Percentiles rank a stretch among this genome's conserved stretches.
Evolutionary conservation across 768 basidiomycete species (phyloP).

Genomic region (Russula griseocarnosa): DNA sequence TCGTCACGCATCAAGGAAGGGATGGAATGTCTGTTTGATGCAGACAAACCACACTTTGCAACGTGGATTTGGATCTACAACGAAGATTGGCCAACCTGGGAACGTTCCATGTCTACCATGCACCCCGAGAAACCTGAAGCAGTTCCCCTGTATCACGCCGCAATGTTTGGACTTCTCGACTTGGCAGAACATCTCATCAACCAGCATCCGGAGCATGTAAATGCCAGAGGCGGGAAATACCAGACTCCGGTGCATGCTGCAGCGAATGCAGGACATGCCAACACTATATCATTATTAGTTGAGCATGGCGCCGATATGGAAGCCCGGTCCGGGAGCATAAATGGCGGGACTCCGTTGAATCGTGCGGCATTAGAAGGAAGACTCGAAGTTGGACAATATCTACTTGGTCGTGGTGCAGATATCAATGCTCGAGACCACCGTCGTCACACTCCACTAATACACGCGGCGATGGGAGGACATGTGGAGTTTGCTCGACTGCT

Average conservation of each 20-base stretch:
- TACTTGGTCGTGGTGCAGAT: background rate
- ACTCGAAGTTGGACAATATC: background rate
- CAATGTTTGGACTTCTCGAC: background rate
- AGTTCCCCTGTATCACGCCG: background rate
- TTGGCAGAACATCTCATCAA: background rate
- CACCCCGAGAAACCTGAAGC: background rate
- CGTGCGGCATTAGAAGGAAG: background rate
- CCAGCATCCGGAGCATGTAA: background rate
- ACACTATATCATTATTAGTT: background rate
- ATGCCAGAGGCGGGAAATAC: background rate
- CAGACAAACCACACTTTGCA: background rate
- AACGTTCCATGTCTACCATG: too few relatives aligned
- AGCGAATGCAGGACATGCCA: background rate
- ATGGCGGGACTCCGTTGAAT: background rate
- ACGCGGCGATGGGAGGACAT: too few relatives aligned
- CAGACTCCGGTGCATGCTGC: background rate
- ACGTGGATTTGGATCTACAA: background rate
- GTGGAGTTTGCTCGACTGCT: too few relatives aligned
- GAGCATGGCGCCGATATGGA: background rate
- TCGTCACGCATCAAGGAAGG: background rate
- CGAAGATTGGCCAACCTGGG: too few relatives aligned
- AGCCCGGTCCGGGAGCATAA: too few relatives aligned
- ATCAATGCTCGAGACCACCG: too few relatives aligned
- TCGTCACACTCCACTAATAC: too few relatives aligned
- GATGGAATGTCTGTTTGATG: constrained; percentile 2